Base-by-base conservation (phyloP, 1,284 basidiomycete species). In the Pseudozyma thailandica region DNA sequence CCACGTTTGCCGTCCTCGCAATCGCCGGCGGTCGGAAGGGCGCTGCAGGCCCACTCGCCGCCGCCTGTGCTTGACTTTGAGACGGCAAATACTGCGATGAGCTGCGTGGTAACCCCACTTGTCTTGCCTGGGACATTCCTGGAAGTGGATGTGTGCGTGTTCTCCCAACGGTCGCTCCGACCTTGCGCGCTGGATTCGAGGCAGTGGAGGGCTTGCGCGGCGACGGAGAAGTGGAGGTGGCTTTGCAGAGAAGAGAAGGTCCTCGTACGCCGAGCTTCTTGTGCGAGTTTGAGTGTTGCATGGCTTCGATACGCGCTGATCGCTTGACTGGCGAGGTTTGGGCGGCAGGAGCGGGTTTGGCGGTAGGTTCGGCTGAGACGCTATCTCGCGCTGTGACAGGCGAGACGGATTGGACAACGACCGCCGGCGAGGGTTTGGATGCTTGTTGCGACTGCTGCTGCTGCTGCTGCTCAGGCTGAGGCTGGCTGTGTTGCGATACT, bases 221-320 rank as follows among this genome's bases (percentile, higher is more conserved):
- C 3, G 63, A 60, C 10, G 48, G 48, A 16, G 56, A 41, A 13
- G 33, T 45, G 35, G 23, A 10, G 20, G 37, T 50, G 45, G 44
- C 15, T 16, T 35, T 35, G 8, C 13, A 39, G 23, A 66, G 57
- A n/a, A 52, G 18, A 6, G 63, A 61, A 1, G 53, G 64, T 2
- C 27, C 60, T 3, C 66, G 66, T 8, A 60, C 56, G 50, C 68
- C 68, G 4, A 71, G 54, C 46, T 71, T 71, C 25, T 65, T 71
- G 38, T 28, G 30, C 39, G 41, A 41, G 35, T 50, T 37, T n/a
- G 49, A 31, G 13, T 62, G 55, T 33, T 65, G 68, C 68, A 53
- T 56, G n/a, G 68, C 68, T 53, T 71, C 61, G 47, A 71, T 64
- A 13, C 68, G 56, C 4, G 56, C 61, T 8, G 61, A 64, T 5